Base-by-base conservation (phyloP, 2,329 filamentous ascomycete genomes). In the Pestalotiopsis sp. region DNA sequence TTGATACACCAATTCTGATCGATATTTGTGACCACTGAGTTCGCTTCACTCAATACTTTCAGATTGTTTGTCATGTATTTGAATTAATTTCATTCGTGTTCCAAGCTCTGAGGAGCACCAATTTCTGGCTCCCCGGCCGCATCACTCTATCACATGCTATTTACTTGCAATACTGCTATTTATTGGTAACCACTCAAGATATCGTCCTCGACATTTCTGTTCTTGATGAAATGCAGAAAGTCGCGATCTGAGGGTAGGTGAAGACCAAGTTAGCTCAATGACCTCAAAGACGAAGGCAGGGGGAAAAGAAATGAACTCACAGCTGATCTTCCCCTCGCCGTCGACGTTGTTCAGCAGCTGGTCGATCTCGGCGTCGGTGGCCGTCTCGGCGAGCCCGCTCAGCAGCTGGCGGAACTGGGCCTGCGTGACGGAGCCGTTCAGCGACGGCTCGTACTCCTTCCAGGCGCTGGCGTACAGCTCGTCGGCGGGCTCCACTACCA, bases 151-250 rank as follows among this genome's bases (percentile, higher is more conserved):
- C 23, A 52, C 45, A 45, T 23, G 45, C 17, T 52, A 9, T n/a
- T 9, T 52, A n/a, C 17, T 3, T 52, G 45, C 14, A 20, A 20
- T 9, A 20, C 7, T n/a, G 17, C 45, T 52, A 12, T 13, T 66
- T 23, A 67, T 59, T 67, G 57, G 41, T 67, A 67, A 1, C 66
- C 59, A 17, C 57, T 63, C 20, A 67, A 11, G 39, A 67, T 67
- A 25, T 76, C 77, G 69, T 73, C 71, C 68, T 77, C 77, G 57
- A 68, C 69, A 64, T 73, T 77, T 71, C 76, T 70, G 62, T 73
- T 76, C 66, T 79, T 80, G 68, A 77, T 75, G 65, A 81, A 81
- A 25, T 78, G 75, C 6, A 76, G 69, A 67, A 80, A 81, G n/a
- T 77, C 75, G 61, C 73, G 73, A 63, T 79, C 77, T 80, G 57